phyloP scores from a whole-genome alignment of 768 basidiomycete species.

The Lepiota venenata region DNA sequence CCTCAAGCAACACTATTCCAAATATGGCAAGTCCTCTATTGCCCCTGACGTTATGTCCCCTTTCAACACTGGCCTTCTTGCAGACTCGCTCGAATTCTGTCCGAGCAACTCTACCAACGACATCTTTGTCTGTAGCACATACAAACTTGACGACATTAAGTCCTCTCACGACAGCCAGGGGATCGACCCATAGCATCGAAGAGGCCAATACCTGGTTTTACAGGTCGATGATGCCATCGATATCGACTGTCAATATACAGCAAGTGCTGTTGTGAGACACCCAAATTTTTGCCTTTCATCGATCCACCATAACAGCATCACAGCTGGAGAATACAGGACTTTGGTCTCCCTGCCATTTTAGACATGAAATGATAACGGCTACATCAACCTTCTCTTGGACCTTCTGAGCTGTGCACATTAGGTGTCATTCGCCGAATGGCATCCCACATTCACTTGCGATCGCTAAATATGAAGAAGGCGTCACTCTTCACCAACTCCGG shows the following conservation, averaged over 20 bases:
- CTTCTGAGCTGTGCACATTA: conserved; percentile 21
- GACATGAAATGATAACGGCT: conserved; percentile 91
- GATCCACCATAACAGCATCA: conserved; percentile 1
- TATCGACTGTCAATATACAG: conserved; percentile 21
- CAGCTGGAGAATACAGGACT: conserved; percentile 61
- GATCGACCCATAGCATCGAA: conserved; percentile 31
- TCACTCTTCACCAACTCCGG: conserved; percentile 62
- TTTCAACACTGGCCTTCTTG: conserved; percentile 75
- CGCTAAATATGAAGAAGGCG: conserved; percentile 81
- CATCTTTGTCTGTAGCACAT: conserved; percentile 88
- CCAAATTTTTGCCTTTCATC: background rate
- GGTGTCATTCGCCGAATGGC: conserved; percentile 53
- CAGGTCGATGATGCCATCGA: conserved; percentile 30
- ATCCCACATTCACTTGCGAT: conserved; percentile 56
- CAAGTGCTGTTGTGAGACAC: conserved; percentile 31
- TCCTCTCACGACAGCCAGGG: conserved; percentile 9
- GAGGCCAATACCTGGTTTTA: conserved; percentile 75
- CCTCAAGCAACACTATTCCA: background rate
- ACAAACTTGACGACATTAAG: conserved; percentile 58
- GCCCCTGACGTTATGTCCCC: conserved; percentile 12
- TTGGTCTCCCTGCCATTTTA: conserved; percentile 76
- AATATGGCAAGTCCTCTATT: no score
- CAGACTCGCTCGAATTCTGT: conserved; percentile 91
- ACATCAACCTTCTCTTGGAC: background rate
- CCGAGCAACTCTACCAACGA: conserved; percentile 57